Conservation (phyloP, 176 grass and related monocot genomes). For the Oryza nivara region DNA sequence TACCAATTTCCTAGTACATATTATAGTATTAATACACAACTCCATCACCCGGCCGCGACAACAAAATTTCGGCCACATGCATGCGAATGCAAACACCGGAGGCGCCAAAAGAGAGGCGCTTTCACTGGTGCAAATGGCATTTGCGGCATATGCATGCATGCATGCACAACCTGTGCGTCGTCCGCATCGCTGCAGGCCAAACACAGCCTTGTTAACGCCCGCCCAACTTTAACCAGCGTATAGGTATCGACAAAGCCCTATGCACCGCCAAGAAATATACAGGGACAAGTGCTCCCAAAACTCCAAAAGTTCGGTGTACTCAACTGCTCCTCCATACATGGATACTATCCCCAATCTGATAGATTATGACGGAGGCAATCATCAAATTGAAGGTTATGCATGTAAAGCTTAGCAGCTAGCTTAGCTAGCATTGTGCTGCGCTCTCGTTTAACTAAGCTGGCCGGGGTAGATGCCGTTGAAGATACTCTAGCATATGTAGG, state of each 20-base stretch:
- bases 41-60: background rate
- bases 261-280: conserved; percentile 32
- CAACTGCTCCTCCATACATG: background rate
- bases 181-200: conserved; percentile 26
- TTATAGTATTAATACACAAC: background rate
- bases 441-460: background rate
- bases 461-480: background rate
- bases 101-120: conserved; percentile 35
- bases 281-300: background rate
- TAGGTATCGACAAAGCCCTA: conserved; percentile 5
- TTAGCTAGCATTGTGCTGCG: conserved; percentile 21
- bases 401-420: background rate
- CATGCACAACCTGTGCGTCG: background rate
- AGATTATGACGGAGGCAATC: background rate
- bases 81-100: background rate
- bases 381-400: background rate
- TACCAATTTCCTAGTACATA: background rate
- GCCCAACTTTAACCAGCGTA: background rate
- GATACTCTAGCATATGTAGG: conserved; percentile 2
- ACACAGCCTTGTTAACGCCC: background rate
- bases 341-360: background rate
- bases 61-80: conserved; percentile 6
- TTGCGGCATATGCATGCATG: conserved; percentile 9
- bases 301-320: conserved; percentile 18
- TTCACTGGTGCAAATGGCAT: conserved; percentile 19